phyloP scores from a whole-genome alignment of 1,284 basidiomycete genomes.

The Ganoderma lingzhi region DNA sequence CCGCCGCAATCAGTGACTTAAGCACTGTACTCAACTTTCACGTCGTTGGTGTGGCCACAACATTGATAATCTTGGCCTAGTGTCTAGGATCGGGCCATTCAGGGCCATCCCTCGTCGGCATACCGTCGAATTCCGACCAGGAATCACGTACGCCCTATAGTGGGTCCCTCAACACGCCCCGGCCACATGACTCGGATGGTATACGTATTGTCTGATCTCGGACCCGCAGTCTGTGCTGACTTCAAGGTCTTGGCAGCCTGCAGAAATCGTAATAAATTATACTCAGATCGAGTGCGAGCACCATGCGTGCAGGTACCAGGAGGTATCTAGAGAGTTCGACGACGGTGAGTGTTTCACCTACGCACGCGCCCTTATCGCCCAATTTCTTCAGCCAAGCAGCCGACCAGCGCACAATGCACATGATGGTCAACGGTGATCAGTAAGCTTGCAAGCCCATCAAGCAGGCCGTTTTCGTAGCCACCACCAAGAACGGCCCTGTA shows the following conservation, averaged over 20 bases:
- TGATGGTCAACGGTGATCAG: slow-evolving; percentile 35
- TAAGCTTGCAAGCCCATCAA: slow-evolving; percentile 90
- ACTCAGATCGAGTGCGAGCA: slow-evolving; percentile 68
- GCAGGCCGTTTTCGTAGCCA: slow-evolving; percentile 55
- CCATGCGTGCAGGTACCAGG: slow-evolving; percentile 65
- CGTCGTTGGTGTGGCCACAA: neutral
- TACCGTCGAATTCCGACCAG: neutral
- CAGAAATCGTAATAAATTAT: neutral
- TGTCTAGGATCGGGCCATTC: neutral
- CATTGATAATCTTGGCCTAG: neutral
- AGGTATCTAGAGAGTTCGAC: slow-evolving; percentile 89
- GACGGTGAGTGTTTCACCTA: slow-evolving; percentile 70
- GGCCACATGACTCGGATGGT: neutral
- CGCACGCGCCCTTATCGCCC: too few relatives aligned
- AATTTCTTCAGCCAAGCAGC: slow-evolving; percentile 69
- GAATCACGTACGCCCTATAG: neutral
- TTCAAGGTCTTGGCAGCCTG: neutral
- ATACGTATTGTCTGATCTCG: neutral
- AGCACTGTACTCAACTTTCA: neutral
- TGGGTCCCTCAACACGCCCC: neutral
- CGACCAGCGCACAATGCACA: slow-evolving; percentile 77
- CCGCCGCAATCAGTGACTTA: too few relatives aligned
- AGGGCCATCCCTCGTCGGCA: neutral
- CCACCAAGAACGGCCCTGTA: too few relatives aligned
- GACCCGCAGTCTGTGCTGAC: neutral